A percentile compares a stretch with the other conserved stretches of the same genome.
Evolutionary conservation across 176 grass and related monocot genomes (phyloP).

Genomic region (Bromus sterilis): DNA sequence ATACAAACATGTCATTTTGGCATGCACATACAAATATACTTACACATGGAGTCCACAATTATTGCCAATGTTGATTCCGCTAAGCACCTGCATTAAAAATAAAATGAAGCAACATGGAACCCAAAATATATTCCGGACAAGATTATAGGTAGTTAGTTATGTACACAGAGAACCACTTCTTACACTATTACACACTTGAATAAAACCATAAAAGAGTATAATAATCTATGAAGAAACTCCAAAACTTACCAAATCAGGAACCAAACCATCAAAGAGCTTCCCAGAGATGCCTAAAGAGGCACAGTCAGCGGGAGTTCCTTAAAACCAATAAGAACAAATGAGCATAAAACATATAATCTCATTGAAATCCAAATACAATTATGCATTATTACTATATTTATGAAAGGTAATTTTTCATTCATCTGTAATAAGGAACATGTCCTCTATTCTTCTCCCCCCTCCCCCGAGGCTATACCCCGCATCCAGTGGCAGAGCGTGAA

Average conservation of each 20-base stretch:
- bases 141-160: background rate
- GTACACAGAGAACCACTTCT: background rate
- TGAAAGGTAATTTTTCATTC: background rate
- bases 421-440: background rate
- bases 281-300: conserved; percentile 92
- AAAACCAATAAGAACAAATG: conserved; percentile 18
- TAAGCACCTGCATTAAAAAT: conserved; percentile 76
- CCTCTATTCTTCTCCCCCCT: background rate
- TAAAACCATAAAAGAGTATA: background rate
- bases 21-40: conserved; percentile 12
- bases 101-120: background rate
- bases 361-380: background rate
- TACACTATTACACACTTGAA: background rate
- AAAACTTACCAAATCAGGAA: conserved; percentile 79
- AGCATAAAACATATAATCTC: background rate
- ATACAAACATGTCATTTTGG: background rate
- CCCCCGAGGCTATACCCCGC: background rate
- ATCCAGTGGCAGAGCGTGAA: too few relatives aligned
- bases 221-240: conserved; percentile 1
- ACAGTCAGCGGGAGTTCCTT: conserved; percentile 96
- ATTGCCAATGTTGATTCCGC: conserved; percentile 80
- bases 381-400: background rate
- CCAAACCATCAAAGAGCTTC: conserved; percentile 75
- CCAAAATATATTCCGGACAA: background rate
- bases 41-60: conserved; percentile 91